These are phyloP conservation scores for Aquilaria malaccensis DNA, from an alignment of 345 rosid species.

Conservation along the genomic window DNA sequence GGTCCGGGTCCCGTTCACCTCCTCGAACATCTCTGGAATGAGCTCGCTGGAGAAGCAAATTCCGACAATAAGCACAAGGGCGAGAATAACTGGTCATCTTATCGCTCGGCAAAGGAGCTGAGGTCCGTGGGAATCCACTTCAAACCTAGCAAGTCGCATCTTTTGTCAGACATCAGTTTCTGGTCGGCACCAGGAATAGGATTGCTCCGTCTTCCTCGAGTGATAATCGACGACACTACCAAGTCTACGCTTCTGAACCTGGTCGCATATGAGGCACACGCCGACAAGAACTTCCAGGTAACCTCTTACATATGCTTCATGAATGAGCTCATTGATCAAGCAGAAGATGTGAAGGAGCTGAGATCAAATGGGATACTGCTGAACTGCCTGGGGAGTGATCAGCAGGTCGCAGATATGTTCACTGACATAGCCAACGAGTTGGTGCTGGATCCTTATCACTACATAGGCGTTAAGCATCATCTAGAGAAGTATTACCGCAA, in stretches of 20 bases:
- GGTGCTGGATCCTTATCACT: slow-evolving; percentile 1
- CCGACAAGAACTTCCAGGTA: slow-evolving; percentile 3
- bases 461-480: neutral
- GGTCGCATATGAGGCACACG: slow-evolving; percentile 15
- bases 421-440: slow-evolving; percentile 8
- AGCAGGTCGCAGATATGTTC: slow-evolving; percentile 11
- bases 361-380: slow-evolving; percentile 4
- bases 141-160: neutral
- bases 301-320: slow-evolving; percentile 13
- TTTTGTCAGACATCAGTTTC: neutral
- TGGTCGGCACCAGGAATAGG: neutral
- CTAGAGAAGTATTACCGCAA: slow-evolving; percentile 5
- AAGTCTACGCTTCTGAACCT: slow-evolving; percentile 10
- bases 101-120: slow-evolving; percentile 11
- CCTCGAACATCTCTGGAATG: slow-evolving; percentile 7
- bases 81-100: neutral
- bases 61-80: neutral
- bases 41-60: neutral
- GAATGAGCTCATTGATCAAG: slow-evolving; percentile 9
- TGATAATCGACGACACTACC: slow-evolving; percentile 6
- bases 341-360: slow-evolving; percentile 16
- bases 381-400: slow-evolving; percentile 10
- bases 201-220: slow-evolving; percentile 7
- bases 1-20: slow-evolving; percentile 11
- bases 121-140: slow-evolving; percentile 1